These are phyloP conservation scores for Aspergillus tubingensis DNA, from an alignment of 2,329 filamentous ascomycete species.

Conservation along the genomic window DNA sequence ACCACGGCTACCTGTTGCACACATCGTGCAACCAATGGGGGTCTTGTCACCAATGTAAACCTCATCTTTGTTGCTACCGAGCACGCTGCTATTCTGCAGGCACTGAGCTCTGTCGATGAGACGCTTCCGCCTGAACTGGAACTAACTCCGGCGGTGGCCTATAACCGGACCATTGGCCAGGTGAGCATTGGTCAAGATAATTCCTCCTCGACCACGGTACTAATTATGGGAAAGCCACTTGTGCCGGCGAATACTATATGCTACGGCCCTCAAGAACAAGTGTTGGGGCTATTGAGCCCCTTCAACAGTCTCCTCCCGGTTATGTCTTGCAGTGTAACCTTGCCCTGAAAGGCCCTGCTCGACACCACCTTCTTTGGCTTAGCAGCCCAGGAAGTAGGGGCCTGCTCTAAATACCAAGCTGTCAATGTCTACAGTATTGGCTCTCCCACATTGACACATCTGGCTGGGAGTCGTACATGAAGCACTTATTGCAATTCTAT, in stretches of 20 bases:
- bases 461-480: not conserved
- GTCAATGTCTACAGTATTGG: not conserved
- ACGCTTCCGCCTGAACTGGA: too few species aligned
- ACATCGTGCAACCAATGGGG: too few species aligned
- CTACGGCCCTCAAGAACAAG: not conserved
- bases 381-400: not conserved
- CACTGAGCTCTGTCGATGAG: too few species aligned
- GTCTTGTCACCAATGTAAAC: too few species aligned
- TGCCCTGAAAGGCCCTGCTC: not conserved
- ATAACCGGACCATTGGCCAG: too few species aligned
- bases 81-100: too few species aligned
- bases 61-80: too few species aligned
- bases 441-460: not conserved
- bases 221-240: not conserved
- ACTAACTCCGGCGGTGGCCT: too few species aligned
- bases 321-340: not conserved
- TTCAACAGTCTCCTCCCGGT: not conserved
- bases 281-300: not conserved
- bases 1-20: too few species aligned
- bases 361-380: not conserved
- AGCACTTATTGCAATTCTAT: not conserved
- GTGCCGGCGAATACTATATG: slow-evolving; percentile 2
- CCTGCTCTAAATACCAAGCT: not conserved
- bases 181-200: too few species aligned
- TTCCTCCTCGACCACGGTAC: too few species aligned